These are phyloP conservation scores for Hymenoscyphus linearis DNA, from an alignment of 2,329 filamentous ascomycete genomes.

Conservation along the genomic window DNA sequence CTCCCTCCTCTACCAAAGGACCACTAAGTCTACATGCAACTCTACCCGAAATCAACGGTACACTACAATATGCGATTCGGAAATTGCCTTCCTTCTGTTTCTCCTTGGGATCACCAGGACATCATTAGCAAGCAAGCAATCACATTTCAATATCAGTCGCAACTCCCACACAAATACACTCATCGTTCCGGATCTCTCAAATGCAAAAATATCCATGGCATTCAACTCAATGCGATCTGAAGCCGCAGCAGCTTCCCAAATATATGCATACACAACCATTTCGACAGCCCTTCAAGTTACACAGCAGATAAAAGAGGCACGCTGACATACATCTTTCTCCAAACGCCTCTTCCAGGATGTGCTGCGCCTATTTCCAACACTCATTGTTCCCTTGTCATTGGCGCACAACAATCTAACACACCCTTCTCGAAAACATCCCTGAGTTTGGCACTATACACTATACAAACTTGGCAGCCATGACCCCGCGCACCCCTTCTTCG, in stretches of 20 bases:
- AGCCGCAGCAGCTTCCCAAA: constrained; percentile 2
- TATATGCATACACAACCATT: constrained; percentile 2
- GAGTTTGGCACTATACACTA: background rate
- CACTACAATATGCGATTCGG: constrained; percentile 2
- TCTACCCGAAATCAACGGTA: constrained; percentile 3
- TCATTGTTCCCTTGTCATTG: background rate
- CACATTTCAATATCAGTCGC: constrained; percentile 2
- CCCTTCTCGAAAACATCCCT: background rate
- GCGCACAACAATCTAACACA: background rate
- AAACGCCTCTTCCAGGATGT: constrained; percentile 8
- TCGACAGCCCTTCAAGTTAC: constrained; percentile 5
- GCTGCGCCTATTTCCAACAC: constrained; percentile 6
- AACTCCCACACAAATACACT: background rate
- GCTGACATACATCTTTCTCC: constrained; percentile 10
- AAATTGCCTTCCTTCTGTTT: constrained; percentile 3
- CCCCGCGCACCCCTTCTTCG: too few relatives aligned
- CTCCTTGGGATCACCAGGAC: background rate
- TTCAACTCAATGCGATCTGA: constrained; percentile 3
- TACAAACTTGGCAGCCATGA: background rate
- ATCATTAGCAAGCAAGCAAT: constrained; percentile 6
- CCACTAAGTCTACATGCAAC: background rate
- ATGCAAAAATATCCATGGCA: background rate
- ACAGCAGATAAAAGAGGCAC: constrained; percentile 3
- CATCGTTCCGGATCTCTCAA: constrained; percentile 3
- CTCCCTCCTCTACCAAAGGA: constrained; percentile 61